These are phyloP conservation scores for Mycena alexandri DNA, from an alignment of 768 basidiomycete genomes.

Conservation along the genomic window DNA sequence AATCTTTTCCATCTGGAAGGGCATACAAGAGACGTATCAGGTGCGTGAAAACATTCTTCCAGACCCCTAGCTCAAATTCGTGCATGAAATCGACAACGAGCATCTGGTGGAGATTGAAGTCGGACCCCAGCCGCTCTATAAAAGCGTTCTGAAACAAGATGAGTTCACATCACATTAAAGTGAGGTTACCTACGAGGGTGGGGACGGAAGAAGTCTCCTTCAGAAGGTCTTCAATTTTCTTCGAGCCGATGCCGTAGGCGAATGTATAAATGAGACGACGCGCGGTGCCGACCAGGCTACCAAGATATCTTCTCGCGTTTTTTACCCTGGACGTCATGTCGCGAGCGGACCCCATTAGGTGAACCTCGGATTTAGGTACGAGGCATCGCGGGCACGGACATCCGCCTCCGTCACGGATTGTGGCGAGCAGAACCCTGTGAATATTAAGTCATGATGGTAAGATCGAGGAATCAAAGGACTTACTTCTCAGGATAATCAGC, in stretches of 20 bases:
- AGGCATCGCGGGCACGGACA: conserved; percentile 44
- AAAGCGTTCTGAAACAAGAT: conserved; percentile 51
- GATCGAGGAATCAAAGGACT: not conserved
- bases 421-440: conserved; percentile 30
- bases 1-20: conserved; percentile 24
- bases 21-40: conserved; percentile 50
- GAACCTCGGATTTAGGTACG: conserved; percentile 34
- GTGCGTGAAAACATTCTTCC: conserved; percentile 51
- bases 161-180: not conserved
- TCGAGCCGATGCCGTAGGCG: conserved; percentile 3
- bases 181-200: conserved; percentile 6
- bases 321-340: conserved; percentile 13
- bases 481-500: conserved; percentile 48
- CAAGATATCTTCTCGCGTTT: conserved; percentile 11
- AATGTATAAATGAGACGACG: conserved; percentile 15
- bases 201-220: conserved; percentile 27
- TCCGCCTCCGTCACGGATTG: conserved; percentile 35
- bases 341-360: conserved; percentile 25
- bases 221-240: conserved; percentile 9
- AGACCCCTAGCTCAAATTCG: conserved; percentile 54
- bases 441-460: not conserved
- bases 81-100: conserved; percentile 53
- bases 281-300: not conserved
- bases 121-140: conserved; percentile 36
- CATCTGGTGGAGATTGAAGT: conserved; percentile 44